Evolutionary conservation across 1,284 basidiomycete genomes (phyloP), one percentile per base, ranked within the genome.

Genomic region (Apiotrichum siamense): DNA sequence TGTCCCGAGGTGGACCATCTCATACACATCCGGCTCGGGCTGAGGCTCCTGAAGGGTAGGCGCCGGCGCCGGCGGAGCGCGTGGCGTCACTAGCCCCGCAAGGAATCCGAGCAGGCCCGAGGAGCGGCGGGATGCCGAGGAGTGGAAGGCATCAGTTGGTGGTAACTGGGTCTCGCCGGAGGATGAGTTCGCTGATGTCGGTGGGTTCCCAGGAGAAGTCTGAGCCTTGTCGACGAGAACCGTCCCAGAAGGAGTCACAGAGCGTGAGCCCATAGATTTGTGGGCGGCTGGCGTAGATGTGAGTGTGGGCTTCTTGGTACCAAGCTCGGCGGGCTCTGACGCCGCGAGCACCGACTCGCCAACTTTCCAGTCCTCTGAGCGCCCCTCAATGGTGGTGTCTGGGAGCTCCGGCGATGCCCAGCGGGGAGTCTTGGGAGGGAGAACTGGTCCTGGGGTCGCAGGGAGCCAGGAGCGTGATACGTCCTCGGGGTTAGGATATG

Each of bases 91-190:
- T 59, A 2, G 62, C 62, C 2, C 61, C 61, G 24, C 59, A 55
- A 2, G 66, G 65, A 2, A 67, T 52, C 2, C 60, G 54, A 1
- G 64, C 62, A 0, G 7, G 15, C 9, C 29, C 9, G 29, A 70
- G 49, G 2, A 61, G 63, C 5, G 61, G 59, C 7, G 60, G 53
- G 62, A 55, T 50, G 68, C 65, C 1, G 63, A 52, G 1, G 65
- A 38, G 36, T n/a, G n/a, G n/a, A n/a, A n/a, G n/a, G n/a, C n/a
- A n/a, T 38, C 18, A 7, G 36, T 38, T 18, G 36, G 18, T 13
- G 36, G 20, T 7, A n/a, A n/a, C n/a, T n/a, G n/a, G n/a, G n/a
- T n/a, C n/a, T n/a, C n/a, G n/a, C n/a, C n/a, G n/a, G n/a, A n/a
- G n/a, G n/a, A n/a, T n/a, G n/a, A n/a, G n/a, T n/a, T n/a, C n/a